Evolutionary conservation across 495 filamentous ascomycete species (phyloP), one percentile per base, ranked within the genome.

Genomic region (Trichoderma orchidacearum): DNA sequence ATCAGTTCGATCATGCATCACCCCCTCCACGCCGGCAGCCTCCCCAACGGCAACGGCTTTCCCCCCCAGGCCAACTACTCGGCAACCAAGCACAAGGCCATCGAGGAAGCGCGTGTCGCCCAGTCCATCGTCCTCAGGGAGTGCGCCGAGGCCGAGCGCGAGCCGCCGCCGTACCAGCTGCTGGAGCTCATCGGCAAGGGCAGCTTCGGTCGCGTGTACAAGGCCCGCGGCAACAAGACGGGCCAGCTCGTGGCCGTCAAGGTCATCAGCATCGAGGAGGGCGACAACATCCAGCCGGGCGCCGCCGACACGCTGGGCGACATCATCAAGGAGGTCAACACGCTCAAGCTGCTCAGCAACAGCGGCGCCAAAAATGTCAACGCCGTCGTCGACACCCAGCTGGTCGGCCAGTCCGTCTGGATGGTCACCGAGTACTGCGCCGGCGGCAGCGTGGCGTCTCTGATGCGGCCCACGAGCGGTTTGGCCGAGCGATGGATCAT

Each of bases 161-260:
- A 72, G 3, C 60, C 63, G 5, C 78, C 78, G 0, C 67, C 64
- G 5, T 98, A 95, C 61, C 82, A 81, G 12, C 88, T 98, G 45
- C 76, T 86, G 32, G 92, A 97, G 67, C 72, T 97, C 55, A 93
- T 96, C 58, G 93, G 93, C n/a, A 96, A 96, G 68, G 93, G 93
- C 17, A 84, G 85, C 6, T 97, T 89, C 70, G 94, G 93, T 18
- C 84, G 91, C 36, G 93, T 98, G 11, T 98, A 91, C 77, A 95
- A 93, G 70, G 89, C 67, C 30, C 81, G 63, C 59, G 84, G 73
- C 68, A 70, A 69, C 70, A 75, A 69, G 48, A 72, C 78, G 15
- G 76, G 80, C 28, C 68, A 78, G 18, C 65, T 92, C 18, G 89
- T 96, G 4, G 93, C 94, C 5, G 83, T 98, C 66, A 98, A 98